A percentile compares a stretch with the other conserved stretches of the same genome.
phyloP scores from a whole-genome alignment of 2,329 filamentous ascomycete genomes.

The Talaromyces funiculosus region DNA sequence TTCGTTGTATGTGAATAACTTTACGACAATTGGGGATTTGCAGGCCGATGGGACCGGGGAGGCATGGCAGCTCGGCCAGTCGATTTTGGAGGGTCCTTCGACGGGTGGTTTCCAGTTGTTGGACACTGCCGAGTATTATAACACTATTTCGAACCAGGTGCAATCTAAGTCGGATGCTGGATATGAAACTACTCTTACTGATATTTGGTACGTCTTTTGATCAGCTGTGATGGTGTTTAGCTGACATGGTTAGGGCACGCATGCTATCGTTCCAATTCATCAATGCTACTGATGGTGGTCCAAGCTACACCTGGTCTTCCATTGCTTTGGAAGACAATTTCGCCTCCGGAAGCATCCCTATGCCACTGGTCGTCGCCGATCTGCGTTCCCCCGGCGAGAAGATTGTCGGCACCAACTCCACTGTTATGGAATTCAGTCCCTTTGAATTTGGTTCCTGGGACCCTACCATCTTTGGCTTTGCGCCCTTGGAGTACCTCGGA shows the following conservation, averaged over 20 bases:
- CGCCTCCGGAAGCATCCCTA: constrained; percentile 56
- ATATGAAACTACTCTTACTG: constrained; percentile 69
- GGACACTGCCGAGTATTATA: constrained; percentile 57
- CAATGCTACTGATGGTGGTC: constrained; percentile 67
- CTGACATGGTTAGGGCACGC: constrained; percentile 49
- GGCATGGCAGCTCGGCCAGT: constrained; percentile 58
- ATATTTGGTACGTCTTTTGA: constrained; percentile 60
- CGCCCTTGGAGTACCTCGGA: constrained; percentile 64
- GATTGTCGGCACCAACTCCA: constrained; percentile 64
- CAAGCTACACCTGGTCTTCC: constrained; percentile 75
- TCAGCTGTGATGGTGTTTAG: not conserved
- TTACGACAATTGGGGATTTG: constrained; percentile 59
- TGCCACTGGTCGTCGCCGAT: constrained; percentile 69
- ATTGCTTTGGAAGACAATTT: constrained; percentile 62
- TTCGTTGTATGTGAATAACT: constrained; percentile 74
- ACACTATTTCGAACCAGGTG: constrained; percentile 54
- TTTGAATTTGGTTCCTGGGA: constrained; percentile 76
- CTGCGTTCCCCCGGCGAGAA: constrained; percentile 58
- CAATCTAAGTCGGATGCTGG: constrained; percentile 57
- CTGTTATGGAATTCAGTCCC: constrained; percentile 71
- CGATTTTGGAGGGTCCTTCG: constrained; percentile 55
- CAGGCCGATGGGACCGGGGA: constrained; percentile 40
- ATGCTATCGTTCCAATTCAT: constrained; percentile 82
- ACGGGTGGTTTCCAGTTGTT: constrained; percentile 38
- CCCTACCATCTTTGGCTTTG: constrained; percentile 65